Evolutionary conservation across 768 basidiomycete species (phyloP), one percentile per base, ranked within the genome.

Genomic region (Hypholoma fasciculare): DNA sequence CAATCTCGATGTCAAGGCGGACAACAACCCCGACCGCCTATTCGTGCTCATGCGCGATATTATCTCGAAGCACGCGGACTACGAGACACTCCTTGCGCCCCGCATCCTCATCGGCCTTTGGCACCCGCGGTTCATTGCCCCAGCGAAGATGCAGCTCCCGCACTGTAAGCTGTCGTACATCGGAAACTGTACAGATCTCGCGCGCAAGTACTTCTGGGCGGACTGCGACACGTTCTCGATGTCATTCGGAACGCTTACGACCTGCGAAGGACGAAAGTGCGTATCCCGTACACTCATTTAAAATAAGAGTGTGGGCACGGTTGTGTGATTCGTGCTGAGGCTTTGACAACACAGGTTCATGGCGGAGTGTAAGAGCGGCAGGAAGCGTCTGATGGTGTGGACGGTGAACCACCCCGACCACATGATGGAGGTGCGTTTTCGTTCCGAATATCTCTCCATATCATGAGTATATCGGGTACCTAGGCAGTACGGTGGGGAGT

Each of bases 301-400:
- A 46, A 44, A 39, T 26, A 1, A 34, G 1, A 34, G 6, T 34
- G 30, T 34, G 30, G 30, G 30, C 6, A 6, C 30, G 30, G 30
- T 34, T 34, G 30, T 34, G 9, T 34, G 9, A 9, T 23, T 14
- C 37, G 19, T 44, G 26, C 42, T 58, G 50, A 48, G 62, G 7
- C 51, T 44, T 48, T 16, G 3, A 19, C 20, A 30, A 36, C 46
- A 36, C 64, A 83, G 95, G 76, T 98, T 99, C 77, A 77, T 87
- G 53, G 73, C 78, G 43, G 89, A 95, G 63, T 94, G 92, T 76
- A 86, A 87, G 69, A 76, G 69, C 14, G 85, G 85, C 0, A 89
- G 89, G 16, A 97, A 97, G 81, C 80, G 81, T 62, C 63, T 98
- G 54, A 89, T 95, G 83, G 93, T 94, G 3, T 98, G 96, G 97